Evolutionary conservation across 164 flowering plant species (phyloP).

Genomic region (Kalanchoe fedtschenkoi): DNA sequence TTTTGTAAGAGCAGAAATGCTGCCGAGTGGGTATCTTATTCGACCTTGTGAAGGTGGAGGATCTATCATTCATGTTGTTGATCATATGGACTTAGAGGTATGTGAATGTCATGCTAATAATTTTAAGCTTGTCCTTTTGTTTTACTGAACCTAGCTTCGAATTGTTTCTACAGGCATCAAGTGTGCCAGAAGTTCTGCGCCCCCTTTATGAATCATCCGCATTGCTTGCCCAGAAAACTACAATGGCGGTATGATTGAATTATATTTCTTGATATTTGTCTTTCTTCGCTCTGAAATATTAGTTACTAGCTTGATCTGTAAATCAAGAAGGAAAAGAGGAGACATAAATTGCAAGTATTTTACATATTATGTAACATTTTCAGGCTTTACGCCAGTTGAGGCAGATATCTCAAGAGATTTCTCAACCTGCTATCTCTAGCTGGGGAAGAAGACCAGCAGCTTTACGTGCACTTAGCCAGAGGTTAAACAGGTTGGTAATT

Average conservation of each 20-base stretch:
- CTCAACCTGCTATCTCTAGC: conserved; percentile 26
- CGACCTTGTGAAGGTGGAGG: conserved; percentile 84
- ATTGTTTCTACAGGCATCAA: conserved; percentile 32
- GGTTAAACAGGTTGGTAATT: conserved; percentile 26
- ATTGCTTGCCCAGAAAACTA: conserved; percentile 58
- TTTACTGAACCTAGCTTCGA: conserved; percentile 2
- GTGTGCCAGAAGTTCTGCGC: conserved; percentile 67
- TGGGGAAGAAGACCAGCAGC: conserved; percentile 41
- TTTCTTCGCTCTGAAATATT: background rate
- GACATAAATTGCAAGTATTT: background rate
- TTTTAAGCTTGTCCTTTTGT: background rate
- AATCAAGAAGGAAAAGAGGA: background rate
- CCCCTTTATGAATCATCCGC: conserved; percentile 64
- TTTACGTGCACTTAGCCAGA: conserved; percentile 32
- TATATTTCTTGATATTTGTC: background rate
- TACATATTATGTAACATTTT: background rate
- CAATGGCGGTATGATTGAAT: conserved; percentile 40
- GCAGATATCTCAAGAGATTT: conserved; percentile 35
- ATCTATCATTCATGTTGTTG: conserved; percentile 67
- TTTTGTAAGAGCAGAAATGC: conserved; percentile 68
- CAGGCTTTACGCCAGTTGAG: conserved; percentile 35
- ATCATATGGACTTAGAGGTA: conserved; percentile 68
- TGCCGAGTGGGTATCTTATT: conserved; percentile 70
- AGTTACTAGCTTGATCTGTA: no score
- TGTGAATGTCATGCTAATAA: background rate